A percentile compares a stretch with the other conserved stretches of the same genome.
Conservation (phyloP, 1,284 basidiomycete species). For the Marasmius tenuissimus region DNA sequence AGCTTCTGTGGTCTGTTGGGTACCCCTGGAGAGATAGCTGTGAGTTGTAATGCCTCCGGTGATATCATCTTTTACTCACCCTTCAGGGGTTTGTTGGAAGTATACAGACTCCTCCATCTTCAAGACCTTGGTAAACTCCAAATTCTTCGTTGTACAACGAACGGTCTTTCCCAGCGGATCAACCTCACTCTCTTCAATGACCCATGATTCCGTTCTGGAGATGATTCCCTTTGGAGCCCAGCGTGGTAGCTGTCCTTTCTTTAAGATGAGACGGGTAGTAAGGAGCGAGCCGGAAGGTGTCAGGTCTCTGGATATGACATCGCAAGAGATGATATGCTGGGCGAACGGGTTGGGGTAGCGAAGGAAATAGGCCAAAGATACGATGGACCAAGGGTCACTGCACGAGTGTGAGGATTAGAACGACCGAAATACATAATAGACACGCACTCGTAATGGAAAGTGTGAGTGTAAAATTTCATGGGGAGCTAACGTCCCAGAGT, state of each 20-base stretch:
- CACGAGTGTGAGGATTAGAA: neutral
- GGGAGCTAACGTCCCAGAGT: slow-evolving; percentile 1
- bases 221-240: slow-evolving; percentile 88
- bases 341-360: slow-evolving; percentile 98
- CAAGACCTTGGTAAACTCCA: slow-evolving; percentile 86
- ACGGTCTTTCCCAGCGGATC: slow-evolving; percentile 73
- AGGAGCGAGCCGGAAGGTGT: slow-evolving; percentile 76
- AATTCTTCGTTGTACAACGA: slow-evolving; percentile 72
- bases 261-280: slow-evolving; percentile 90
- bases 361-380: slow-evolving; percentile 90
- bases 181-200: slow-evolving; percentile 89
- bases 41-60: slow-evolving; percentile 5
- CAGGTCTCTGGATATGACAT: slow-evolving; percentile 84
- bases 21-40: slow-evolving; percentile 49
- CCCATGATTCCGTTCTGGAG: slow-evolving; percentile 78
- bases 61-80: slow-evolving; percentile 42
- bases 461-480: slow-evolving; percentile 82
- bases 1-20: slow-evolving; percentile 75
- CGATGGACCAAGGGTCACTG: slow-evolving; percentile 90
- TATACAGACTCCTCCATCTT: slow-evolving; percentile 74
- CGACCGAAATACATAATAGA: neutral
- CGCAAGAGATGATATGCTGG: slow-evolving; percentile 91
- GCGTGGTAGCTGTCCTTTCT: slow-evolving; percentile 85
- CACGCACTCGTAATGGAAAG: slow-evolving; percentile 78
- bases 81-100: slow-evolving; percentile 61